A percentile compares a stretch with the other conserved stretches of the same genome.
Evolutionary conservation across 2,329 filamentous ascomycete genomes (phyloP).

Genomic region (Gnomoniopsis smithogilvyi): DNA sequence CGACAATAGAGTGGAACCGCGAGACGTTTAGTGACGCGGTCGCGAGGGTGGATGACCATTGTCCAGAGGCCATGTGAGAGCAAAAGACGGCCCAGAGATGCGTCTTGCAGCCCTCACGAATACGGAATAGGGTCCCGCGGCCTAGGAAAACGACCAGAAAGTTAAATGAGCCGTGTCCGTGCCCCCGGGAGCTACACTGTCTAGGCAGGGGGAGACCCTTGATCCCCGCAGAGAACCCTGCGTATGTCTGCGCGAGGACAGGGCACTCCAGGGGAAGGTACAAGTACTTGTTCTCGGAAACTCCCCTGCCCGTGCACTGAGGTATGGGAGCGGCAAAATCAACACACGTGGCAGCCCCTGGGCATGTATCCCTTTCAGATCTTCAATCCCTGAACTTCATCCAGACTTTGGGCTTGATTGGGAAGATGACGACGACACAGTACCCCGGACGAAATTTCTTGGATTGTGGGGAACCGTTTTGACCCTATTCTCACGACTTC

Average conservation of each 20-base stretch:
- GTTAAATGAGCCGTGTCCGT: slow-evolving; percentile 10
- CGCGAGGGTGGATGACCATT: background rate
- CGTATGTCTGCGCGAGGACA: background rate
- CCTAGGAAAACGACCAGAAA: background rate
- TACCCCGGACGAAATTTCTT: too few species aligned
- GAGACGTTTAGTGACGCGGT: background rate
- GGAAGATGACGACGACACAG: background rate
- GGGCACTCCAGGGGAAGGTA: background rate
- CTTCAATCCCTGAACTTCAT: background rate
- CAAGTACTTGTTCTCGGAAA: background rate
- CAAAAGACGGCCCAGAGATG: background rate
- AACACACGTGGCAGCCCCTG: background rate
- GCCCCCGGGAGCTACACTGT: background rate
- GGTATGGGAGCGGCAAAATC: background rate
- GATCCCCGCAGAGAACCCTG: background rate
- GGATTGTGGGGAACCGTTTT: too few species aligned
- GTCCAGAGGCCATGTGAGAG: background rate
- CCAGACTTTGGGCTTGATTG: background rate
- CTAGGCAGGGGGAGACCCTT: background rate
- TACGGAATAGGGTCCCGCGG: background rate
- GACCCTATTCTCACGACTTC: too few species aligned
- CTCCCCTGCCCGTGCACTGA: too few species aligned
- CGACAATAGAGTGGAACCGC: background rate
- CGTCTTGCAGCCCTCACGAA: background rate
- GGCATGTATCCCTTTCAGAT: background rate